Conservation (phyloP, 2,329 filamentous ascomycete genomes). For the Mycosphaerella sp. region DNA sequence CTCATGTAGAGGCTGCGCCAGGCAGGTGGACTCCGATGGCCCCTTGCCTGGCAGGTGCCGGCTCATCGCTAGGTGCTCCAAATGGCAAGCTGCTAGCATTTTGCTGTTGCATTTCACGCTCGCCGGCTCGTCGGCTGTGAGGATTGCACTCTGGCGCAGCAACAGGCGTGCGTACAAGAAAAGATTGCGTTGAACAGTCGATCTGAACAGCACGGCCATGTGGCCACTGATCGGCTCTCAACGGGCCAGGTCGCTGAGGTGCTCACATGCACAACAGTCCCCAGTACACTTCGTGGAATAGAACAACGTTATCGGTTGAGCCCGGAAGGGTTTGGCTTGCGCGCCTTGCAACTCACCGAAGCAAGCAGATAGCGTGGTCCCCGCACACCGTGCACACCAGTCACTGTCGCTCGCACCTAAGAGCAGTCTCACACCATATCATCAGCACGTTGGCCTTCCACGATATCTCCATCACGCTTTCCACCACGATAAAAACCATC, state of each 20-base stretch:
- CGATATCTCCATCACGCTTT: neutral
- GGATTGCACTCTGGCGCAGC: neutral
- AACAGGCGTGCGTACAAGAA: neutral
- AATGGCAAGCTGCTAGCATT: too few species aligned
- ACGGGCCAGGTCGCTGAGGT: slow-evolving; percentile 4
- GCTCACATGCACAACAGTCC: slow-evolving; percentile 7
- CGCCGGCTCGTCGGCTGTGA: slow-evolving; percentile 4
- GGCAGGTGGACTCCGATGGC: too few species aligned
- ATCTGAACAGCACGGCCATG: neutral
- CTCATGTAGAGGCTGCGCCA: too few species aligned
- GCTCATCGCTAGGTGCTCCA: too few species aligned
- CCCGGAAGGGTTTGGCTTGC: slow-evolving; percentile 1
- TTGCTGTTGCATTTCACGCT: too few species aligned
- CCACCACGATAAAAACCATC: neutral
- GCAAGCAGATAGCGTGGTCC: neutral
- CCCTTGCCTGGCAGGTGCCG: too few species aligned
- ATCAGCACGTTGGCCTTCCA: neutral
- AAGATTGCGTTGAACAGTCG: slow-evolving; percentile 7
- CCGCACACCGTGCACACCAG: neutral
- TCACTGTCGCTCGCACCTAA: neutral
- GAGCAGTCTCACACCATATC: too few species aligned
- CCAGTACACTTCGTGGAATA: neutral
- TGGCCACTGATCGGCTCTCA: slow-evolving; percentile 10
- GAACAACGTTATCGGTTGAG: neutral
- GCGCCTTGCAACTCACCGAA: slow-evolving; percentile 7